Evolutionary conservation across 106 monocot species (phyloP), one percentile per base, ranked within the genome.

Genomic region (Apostasia shenzhenica): DNA sequence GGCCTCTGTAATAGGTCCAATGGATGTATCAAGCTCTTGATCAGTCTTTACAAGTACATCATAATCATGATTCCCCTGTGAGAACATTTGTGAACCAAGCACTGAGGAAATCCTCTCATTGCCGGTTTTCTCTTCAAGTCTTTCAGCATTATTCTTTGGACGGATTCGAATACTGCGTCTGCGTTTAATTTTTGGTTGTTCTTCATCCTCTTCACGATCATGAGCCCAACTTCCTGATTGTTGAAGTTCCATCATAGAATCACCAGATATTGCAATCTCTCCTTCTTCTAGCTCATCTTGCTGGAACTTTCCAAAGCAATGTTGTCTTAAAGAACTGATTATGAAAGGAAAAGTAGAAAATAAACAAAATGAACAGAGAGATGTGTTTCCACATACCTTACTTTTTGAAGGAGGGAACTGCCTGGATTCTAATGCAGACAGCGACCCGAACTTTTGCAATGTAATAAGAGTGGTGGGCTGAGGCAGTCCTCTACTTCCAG

Each of bases 261-360:
- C 91, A 45, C 86, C 86, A 37, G 95, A 95, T 56, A 81, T 66
- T 13, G 92, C 97, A 69, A 92, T 92, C 74, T 97, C 97, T 56
- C 92, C 97, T 70, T 97, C 97, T 54, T 97, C 92, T 26, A 97
- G 77, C 52, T 97, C 92, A 53, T 92, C 97, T 11, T 69, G 39
- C 85, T 91, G 73, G 6, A 85, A 64, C 63, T 41, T 55, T 13
- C 14, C 39, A 69, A 45, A 67, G 9, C 43, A 41, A 55, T 40
- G 14, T 41, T 45, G 67, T 56, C 39, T 42, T 5, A 68, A 2
- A 3, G 59, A 67, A 56, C 63, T 38, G 6, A 63, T 41, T 66
- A 69, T 53, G 57, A 59, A 8, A 44, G 40, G 38, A 3, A 45
- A 55, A 63, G 59, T 14, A 60, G 59, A 69, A 10, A 37, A 50